Conservation (phyloP, 192 early-diverging fungal species). For the Podila epicladia region DNA sequence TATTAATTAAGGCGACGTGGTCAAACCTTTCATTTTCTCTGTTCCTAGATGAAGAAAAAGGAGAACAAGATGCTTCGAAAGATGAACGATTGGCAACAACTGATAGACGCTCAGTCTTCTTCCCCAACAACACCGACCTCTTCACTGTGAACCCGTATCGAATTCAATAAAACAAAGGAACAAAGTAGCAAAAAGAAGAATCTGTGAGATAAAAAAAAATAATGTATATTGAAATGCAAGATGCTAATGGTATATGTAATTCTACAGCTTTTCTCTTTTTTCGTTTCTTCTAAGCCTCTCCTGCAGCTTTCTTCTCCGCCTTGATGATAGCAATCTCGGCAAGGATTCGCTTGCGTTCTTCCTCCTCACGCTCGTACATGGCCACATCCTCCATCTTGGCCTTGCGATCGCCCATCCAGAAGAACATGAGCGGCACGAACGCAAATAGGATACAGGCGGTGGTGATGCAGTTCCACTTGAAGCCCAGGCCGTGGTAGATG, state of each 20-base stretch:
- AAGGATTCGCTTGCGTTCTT: constrained; percentile 34
- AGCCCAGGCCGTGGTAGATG: constrained; percentile 34
- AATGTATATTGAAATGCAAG: too few species aligned
- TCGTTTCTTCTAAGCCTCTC: constrained; percentile 5
- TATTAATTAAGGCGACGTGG: background rate
- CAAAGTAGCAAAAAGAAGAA: too few species aligned
- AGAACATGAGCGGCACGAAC: constrained; percentile 30
- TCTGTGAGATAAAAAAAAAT: too few species aligned
- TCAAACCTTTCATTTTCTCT: background rate
- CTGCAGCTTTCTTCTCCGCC: constrained; percentile 28
- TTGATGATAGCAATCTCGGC: constrained; percentile 36
- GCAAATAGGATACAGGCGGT: constrained; percentile 41
- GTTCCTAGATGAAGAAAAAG: constrained; percentile 40
- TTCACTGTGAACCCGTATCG: too few species aligned
- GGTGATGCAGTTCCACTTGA: constrained; percentile 42
- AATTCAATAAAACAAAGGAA: too few species aligned
- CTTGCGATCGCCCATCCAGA: constrained; percentile 46
- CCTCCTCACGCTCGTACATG: constrained; percentile 43
- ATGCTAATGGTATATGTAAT: too few species aligned
- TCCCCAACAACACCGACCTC: too few species aligned
- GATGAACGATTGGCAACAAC: constrained; percentile 20
- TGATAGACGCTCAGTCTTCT: too few species aligned
- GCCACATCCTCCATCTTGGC: constrained; percentile 46
- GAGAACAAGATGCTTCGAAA: constrained; percentile 23
- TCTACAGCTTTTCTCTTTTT: too few species aligned